Conservation (phyloP, 2,329 filamentous ascomycete genomes). For the Capronia epimyces region DNA sequence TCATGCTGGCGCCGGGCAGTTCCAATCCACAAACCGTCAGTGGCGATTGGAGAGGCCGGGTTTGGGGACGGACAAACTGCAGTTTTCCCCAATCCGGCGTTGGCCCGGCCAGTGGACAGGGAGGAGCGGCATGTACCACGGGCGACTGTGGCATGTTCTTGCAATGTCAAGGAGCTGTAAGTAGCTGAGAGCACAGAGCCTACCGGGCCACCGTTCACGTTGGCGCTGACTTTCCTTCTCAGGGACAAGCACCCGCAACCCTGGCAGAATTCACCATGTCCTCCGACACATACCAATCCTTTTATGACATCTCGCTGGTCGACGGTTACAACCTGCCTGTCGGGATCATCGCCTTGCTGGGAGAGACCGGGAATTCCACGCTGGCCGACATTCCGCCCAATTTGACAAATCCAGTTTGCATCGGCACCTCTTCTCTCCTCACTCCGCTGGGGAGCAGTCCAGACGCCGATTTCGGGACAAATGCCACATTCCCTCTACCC, state of each 20-base stretch:
- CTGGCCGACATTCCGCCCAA: slow-evolving; percentile 64
- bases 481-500: slow-evolving; percentile 60
- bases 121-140: slow-evolving; percentile 60
- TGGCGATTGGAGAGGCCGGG: slow-evolving; percentile 70
- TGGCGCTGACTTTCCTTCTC: neutral
- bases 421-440: slow-evolving; percentile 62
- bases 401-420: slow-evolving; percentile 69
- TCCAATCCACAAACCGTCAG: slow-evolving; percentile 58
- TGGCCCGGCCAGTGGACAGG: slow-evolving; percentile 43
- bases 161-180: slow-evolving; percentile 63
- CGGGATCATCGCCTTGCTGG: slow-evolving; percentile 34
- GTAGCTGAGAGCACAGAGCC: slow-evolving; percentile 31
- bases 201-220: neutral
- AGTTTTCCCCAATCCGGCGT: slow-evolving; percentile 63
- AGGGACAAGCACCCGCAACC: slow-evolving; percentile 69
- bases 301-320: slow-evolving; percentile 79
- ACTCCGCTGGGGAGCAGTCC: slow-evolving; percentile 43
- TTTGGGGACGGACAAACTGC: slow-evolving; percentile 83
- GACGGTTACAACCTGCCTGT: slow-evolving; percentile 72
- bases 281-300: slow-evolving; percentile 55
- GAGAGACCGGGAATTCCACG: slow-evolving; percentile 54
- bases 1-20: slow-evolving; percentile 59
- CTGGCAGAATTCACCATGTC: slow-evolving; percentile 75
- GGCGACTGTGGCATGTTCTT: slow-evolving; percentile 70
- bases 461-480: slow-evolving; percentile 58